A percentile compares a stretch with the other conserved stretches of the same genome.
Evolutionary conservation across 2,329 filamentous ascomycete genomes (phyloP).

Genomic region (Nemania sp.): DNA sequence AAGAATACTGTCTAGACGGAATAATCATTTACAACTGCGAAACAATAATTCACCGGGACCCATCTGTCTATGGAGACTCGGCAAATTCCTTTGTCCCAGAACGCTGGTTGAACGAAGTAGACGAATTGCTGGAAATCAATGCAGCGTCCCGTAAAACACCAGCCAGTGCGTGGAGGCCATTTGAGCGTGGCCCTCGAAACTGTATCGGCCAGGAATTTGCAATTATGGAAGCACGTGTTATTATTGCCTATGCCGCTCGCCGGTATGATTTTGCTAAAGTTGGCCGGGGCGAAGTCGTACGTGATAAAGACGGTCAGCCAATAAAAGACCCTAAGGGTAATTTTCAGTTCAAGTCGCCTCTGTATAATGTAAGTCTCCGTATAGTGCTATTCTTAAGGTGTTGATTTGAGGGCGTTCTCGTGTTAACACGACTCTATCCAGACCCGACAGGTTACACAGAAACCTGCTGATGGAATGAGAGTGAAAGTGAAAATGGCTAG

Average conservation of each 20-base stretch:
- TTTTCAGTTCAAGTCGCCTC: slow-evolving; percentile 3
- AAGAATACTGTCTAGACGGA: slow-evolving; percentile 48
- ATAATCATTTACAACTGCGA: slow-evolving; percentile 51
- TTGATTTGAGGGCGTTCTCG: background rate
- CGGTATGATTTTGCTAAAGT: slow-evolving; percentile 32
- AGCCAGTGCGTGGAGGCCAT: slow-evolving; percentile 57
- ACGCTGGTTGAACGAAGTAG: slow-evolving; percentile 52
- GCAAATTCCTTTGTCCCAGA: slow-evolving; percentile 56
- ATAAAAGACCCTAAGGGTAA: slow-evolving; percentile 1
- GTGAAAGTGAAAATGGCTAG: slow-evolving; percentile 22
- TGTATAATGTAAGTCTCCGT: slow-evolving; percentile 10
- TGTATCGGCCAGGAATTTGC: slow-evolving; percentile 34
- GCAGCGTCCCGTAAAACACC: slow-evolving; percentile 37
- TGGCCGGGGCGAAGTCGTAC: slow-evolving; percentile 10
- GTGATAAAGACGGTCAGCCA: background rate
- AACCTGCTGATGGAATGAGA: slow-evolving; percentile 30
- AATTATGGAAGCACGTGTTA: slow-evolving; percentile 24
- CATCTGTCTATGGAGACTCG: slow-evolving; percentile 52
- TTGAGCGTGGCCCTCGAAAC: slow-evolving; percentile 28
- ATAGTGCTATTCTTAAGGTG: background rate
- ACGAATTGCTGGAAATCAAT: slow-evolving; percentile 7
- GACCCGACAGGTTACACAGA: slow-evolving; percentile 24
- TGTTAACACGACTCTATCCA: background rate
- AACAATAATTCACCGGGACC: slow-evolving; percentile 53
- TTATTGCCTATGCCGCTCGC: slow-evolving; percentile 28